Conservation (phyloP, 306 rosid species). For the Castanea mollissima region DNA sequence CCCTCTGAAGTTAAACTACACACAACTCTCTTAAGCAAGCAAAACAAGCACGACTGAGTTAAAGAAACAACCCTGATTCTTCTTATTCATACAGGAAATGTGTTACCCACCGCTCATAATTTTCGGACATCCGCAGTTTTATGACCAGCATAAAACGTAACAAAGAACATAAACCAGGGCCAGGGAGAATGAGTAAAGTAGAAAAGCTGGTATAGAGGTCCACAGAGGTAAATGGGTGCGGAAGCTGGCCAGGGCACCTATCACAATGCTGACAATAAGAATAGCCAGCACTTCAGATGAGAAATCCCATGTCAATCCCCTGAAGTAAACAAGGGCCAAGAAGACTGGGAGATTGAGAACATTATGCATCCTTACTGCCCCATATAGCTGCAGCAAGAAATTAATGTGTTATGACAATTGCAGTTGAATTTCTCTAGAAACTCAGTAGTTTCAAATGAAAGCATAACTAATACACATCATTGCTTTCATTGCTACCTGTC, state of each 20-base stretch:
- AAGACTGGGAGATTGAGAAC: conserved; percentile 88
- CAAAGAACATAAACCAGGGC: conserved; percentile 86
- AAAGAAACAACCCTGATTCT: no score
- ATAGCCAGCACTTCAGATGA: conserved; percentile 86
- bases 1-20: no score
- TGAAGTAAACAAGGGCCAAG: conserved; percentile 73
- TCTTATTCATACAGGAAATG: no score
- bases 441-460: not conserved
- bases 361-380: conserved; percentile 90
- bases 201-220: conserved; percentile 71
- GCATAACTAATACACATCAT: not conserved
- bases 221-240: conserved; percentile 89
- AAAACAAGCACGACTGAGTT: no score
- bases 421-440: not conserved
- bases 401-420: not conserved
- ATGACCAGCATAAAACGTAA: conserved; percentile 81
- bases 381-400: conserved; percentile 66
- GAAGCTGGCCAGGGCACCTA: conserved; percentile 79
- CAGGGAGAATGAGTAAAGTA: conserved; percentile 84
- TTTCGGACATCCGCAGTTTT: conserved; percentile 14
- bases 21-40: no score
- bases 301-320: conserved; percentile 91
- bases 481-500: not conserved
- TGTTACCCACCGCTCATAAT: not conserved
- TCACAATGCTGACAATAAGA: conserved; percentile 60